Evolutionary conservation across 164 flowering plant genomes (phyloP).

Genomic region (Brasenia schreberi): DNA sequence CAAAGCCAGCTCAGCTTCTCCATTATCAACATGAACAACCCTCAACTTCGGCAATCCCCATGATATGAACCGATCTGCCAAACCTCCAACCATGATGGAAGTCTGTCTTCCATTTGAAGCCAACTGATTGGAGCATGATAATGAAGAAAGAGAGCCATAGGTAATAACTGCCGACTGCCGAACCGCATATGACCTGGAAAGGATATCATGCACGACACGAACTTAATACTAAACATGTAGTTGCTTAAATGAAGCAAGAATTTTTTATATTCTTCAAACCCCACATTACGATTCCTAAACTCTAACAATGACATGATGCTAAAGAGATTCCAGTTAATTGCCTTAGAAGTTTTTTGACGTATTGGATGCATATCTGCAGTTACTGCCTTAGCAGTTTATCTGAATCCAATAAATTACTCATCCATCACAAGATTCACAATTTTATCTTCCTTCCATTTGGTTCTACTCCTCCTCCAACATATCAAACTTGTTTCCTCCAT

Average conservation of each 20-base stretch:
- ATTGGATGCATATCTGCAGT: neutral
- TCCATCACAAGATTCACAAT: neutral
- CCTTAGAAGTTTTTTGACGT: neutral
- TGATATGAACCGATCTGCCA: conserved; percentile 64
- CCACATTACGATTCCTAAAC: neutral
- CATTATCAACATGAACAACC: conserved; percentile 36
- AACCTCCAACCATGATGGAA: conserved; percentile 39
- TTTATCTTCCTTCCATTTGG: neutral
- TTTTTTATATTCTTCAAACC: neutral
- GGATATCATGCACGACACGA: neutral
- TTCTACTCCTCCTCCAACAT: neutral
- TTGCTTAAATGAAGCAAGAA: neutral
- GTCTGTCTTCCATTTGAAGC: conserved; percentile 71
- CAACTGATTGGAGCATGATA: conserved; percentile 38
- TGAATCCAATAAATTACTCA: too few species aligned
- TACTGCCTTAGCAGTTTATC: neutral
- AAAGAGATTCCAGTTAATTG: neutral
- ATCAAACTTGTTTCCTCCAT: neutral
- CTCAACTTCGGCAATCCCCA: conserved; percentile 79
- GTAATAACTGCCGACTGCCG: conserved; percentile 59
- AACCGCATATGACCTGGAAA: conserved; percentile 48
- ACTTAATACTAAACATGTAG: neutral
- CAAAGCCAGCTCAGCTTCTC: conserved; percentile 49
- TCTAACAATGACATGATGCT: neutral
- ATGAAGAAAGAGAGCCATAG: conserved; percentile 74